Conservation (phyloP, 176 grass and related monocot genomes). For the Tillandsia fasciculata region DNA sequence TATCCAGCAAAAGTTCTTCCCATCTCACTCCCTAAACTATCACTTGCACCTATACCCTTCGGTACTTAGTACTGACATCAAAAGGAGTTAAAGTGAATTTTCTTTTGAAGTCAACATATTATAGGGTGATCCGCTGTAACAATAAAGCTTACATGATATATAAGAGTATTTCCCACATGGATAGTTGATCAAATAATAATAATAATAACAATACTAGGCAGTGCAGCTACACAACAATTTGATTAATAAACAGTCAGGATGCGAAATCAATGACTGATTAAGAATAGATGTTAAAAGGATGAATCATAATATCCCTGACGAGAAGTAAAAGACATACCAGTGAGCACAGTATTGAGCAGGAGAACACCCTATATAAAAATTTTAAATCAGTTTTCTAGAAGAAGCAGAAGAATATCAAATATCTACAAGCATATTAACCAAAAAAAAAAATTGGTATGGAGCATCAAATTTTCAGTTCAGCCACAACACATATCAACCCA, state of each 20-base stretch:
- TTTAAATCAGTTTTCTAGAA: slow-evolving; percentile 18
- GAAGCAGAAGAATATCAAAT: neutral
- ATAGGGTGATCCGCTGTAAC: too few relatives aligned
- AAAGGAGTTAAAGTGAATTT: too few relatives aligned
- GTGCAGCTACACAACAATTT: neutral
- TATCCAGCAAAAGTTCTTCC: too few relatives aligned
- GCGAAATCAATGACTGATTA: neutral
- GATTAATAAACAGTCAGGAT: neutral
- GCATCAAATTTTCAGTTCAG: neutral
- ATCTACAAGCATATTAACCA: neutral
- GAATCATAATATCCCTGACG: neutral
- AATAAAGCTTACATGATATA: too few relatives aligned
- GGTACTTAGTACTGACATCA: too few relatives aligned
- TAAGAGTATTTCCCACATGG: neutral
- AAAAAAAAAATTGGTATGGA: slow-evolving; percentile 16
- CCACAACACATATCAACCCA: too few relatives aligned
- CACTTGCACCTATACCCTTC: too few relatives aligned
- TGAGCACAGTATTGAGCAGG: slow-evolving; percentile 92
- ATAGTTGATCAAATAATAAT: neutral
- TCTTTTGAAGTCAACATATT: too few relatives aligned
- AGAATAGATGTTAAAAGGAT: neutral
- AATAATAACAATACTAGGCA: neutral
- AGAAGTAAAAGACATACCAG: slow-evolving; percentile 44
- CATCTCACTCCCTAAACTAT: neutral
- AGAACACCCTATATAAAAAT: slow-evolving; percentile 73